Evolutionary conservation across 345 rosid genomes (phyloP).

Genomic region (Abelmoschus esculentus): DNA sequence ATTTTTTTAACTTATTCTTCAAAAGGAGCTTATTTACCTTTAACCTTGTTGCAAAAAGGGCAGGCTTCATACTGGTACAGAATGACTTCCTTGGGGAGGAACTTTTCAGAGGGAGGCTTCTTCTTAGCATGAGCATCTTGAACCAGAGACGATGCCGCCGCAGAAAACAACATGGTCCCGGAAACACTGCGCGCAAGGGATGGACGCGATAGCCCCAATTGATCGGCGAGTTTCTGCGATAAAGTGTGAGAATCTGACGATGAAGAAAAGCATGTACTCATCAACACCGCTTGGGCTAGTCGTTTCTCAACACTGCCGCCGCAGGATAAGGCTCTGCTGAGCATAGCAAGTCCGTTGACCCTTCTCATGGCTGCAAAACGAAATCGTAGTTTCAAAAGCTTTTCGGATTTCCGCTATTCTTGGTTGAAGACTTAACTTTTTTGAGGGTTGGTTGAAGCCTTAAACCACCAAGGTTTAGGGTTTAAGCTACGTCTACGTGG

Average conservation of each 20-base stretch:
- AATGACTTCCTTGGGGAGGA: constrained; percentile 56
- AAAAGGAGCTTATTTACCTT: constrained; percentile 36
- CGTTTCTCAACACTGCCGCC: constrained; percentile 25
- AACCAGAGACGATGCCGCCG: constrained; percentile 39
- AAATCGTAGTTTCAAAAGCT: neutral
- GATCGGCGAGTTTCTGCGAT: constrained; percentile 23
- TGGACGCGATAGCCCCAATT: constrained; percentile 24
- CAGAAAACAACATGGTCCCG: constrained; percentile 45
- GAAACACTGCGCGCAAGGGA: constrained; percentile 32
- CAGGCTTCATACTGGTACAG: constrained; percentile 96
- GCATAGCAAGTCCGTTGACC: constrained; percentile 31
- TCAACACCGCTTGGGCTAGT: constrained; percentile 31
- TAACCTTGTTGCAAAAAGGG: constrained; percentile 94
- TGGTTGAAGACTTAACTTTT: neutral
- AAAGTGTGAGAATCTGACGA: constrained; percentile 17
- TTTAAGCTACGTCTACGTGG: constrained; percentile 9
- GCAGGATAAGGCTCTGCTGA: constrained; percentile 32
- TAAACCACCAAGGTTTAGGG: constrained; percentile 5
- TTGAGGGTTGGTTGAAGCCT: no score
- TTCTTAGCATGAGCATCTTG: constrained; percentile 65
- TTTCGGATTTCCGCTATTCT: neutral
- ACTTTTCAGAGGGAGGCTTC: constrained; percentile 26
- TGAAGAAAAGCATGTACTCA: constrained; percentile 19
- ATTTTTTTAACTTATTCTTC: neutral
- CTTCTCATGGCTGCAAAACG: constrained; percentile 40